Conservation (phyloP, 2,329 filamentous ascomycete genomes). For the Botryotinia convoluta region DNA sequence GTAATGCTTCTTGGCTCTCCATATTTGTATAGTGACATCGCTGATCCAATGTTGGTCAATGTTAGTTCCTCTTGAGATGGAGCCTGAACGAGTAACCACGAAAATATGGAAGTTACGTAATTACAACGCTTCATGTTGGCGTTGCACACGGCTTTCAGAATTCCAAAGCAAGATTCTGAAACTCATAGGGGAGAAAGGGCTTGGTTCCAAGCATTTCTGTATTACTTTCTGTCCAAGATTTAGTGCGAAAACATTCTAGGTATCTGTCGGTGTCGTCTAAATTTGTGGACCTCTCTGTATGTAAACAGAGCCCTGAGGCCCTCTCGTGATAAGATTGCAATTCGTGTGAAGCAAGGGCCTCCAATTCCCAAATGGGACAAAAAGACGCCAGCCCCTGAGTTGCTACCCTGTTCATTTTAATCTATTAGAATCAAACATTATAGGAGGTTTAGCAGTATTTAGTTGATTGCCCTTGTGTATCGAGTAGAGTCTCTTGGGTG, state of each 20-base stretch:
- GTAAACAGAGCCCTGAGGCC: background rate
- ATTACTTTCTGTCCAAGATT: background rate
- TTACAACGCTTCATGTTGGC: background rate
- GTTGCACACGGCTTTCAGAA: background rate
- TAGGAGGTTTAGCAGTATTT: background rate
- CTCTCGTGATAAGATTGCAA: background rate
- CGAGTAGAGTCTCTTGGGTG: background rate
- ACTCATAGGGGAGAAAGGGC: background rate
- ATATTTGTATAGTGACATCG: background rate
- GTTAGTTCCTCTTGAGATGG: background rate
- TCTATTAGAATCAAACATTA: background rate
- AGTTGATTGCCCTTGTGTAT: background rate
- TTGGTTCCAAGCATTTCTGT: background rate
- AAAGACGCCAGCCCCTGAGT: background rate
- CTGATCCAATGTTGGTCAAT: background rate
- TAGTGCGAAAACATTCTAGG: background rate
- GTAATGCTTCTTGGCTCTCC: background rate
- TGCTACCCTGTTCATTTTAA: background rate
- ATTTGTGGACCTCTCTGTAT: background rate
- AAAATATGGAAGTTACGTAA: background rate
- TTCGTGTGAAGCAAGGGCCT: background rate
- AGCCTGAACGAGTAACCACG: background rate
- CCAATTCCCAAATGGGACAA: background rate
- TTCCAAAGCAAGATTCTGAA: background rate
- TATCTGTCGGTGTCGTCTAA: background rate